Evolutionary conservation across 1,284 basidiomycete genomes (phyloP).

Genomic region (Ceratobasidium sp.): DNA sequence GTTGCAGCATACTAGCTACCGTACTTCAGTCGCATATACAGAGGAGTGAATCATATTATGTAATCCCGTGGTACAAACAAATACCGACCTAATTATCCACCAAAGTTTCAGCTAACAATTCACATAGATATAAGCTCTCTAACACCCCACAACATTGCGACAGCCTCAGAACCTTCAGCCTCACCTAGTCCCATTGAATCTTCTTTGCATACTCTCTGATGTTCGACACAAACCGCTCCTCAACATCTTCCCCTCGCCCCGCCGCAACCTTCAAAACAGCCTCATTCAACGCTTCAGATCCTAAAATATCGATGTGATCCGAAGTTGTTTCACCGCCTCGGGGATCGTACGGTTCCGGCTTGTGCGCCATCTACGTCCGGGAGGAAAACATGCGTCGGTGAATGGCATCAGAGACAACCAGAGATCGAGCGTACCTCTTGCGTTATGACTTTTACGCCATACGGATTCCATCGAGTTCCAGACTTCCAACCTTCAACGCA

Average conservation of each 20-base stretch:
- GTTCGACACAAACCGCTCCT: slow-evolving; percentile 80
- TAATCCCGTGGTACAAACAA: slow-evolving; percentile 2
- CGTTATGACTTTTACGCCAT: slow-evolving; percentile 86
- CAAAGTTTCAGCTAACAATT: not conserved
- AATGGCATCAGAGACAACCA: slow-evolving; percentile 25
- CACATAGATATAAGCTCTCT: not conserved
- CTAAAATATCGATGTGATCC: slow-evolving; percentile 95
- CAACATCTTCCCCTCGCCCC: slow-evolving; percentile 74
- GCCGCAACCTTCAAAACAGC: slow-evolving; percentile 91
- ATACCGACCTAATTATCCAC: slow-evolving; percentile 1
- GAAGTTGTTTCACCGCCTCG: slow-evolving; percentile 92
- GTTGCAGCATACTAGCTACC: no score
- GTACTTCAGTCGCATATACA: no score
- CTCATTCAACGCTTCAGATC: slow-evolving; percentile 88
- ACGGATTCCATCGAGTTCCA: slow-evolving; percentile 90
- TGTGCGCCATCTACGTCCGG: slow-evolving; percentile 79
- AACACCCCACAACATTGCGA: no score
- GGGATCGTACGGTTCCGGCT: slow-evolving; percentile 78
- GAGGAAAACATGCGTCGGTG: not conserved
- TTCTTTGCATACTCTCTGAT: slow-evolving; percentile 82
- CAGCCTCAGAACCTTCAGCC: no score
- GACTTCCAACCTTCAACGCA: slow-evolving; percentile 94
- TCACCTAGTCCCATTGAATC: slow-evolving; percentile 77
- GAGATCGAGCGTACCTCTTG: slow-evolving; percentile 76
- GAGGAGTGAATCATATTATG: not conserved